Evolutionary conservation across 768 basidiomycete genomes (phyloP).

Genomic region (Boletus pseudo-olivaceus): DNA sequence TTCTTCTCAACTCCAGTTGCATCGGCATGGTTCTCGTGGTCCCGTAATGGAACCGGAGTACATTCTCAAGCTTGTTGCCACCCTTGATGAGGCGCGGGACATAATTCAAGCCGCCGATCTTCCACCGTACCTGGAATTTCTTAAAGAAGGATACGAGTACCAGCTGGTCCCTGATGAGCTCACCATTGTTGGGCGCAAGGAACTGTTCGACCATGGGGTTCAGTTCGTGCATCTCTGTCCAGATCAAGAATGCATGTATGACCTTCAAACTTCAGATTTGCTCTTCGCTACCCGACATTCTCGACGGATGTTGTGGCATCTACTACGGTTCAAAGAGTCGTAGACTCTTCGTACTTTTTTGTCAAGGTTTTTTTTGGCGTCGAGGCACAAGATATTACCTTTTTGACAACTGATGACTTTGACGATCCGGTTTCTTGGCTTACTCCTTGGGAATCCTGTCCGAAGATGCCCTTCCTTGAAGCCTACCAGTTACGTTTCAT

Average conservation of each 20-base stretch:
- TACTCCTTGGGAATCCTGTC: slow-evolving; percentile 37
- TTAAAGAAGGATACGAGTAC: slow-evolving; percentile 35
- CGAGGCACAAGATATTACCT: slow-evolving; percentile 18
- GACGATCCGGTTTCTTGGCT: slow-evolving; percentile 37
- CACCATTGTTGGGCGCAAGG: slow-evolving; percentile 33
- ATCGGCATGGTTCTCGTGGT: slow-evolving; percentile 41
- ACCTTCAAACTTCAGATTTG: slow-evolving; percentile 11
- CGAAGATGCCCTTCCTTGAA: not conserved
- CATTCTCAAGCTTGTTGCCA: slow-evolving; percentile 32
- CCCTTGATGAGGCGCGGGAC: slow-evolving; percentile 24
- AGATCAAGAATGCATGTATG: not conserved
- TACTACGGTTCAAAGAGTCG: slow-evolving; percentile 22
- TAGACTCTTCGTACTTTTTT: slow-evolving; percentile 41
- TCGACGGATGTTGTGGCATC: slow-evolving; percentile 13
- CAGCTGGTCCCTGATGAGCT: slow-evolving; percentile 35
- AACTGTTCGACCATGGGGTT: slow-evolving; percentile 41
- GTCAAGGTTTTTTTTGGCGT: slow-evolving; percentile 38
- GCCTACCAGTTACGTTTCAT: not conserved
- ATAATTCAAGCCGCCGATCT: slow-evolving; percentile 29
- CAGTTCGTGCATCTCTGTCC: slow-evolving; percentile 23
- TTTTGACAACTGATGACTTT: slow-evolving; percentile 33
- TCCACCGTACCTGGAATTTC: slow-evolving; percentile 33
- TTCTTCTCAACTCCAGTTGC: slow-evolving; percentile 28
- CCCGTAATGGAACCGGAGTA: slow-evolving; percentile 27
- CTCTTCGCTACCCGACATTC: slow-evolving; percentile 19